Percentiles rank a stretch among this genome's conserved stretches.
Evolutionary conservation across 2,329 filamentous ascomycete species (phyloP).

Genomic region (Mycogone perniciosa): DNA sequence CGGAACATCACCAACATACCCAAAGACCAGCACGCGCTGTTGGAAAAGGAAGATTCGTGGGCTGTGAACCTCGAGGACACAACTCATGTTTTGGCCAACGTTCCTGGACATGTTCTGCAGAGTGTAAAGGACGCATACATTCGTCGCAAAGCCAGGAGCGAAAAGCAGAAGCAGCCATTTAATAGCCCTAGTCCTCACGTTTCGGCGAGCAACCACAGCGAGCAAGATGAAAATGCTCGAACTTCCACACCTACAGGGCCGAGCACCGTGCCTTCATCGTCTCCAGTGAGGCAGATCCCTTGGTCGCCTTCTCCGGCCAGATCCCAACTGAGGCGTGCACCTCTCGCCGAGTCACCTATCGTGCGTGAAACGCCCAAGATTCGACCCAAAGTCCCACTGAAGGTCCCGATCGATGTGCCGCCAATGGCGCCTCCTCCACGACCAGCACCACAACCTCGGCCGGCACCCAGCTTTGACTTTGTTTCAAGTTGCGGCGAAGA

Average conservation of each 20-base stretch:
- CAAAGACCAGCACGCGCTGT: conserved; percentile 32
- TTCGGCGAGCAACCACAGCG: not conserved
- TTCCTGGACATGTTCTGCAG: conserved; percentile 32
- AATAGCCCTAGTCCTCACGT: not conserved
- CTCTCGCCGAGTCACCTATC: conserved; percentile 17
- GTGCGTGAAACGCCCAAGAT: conserved; percentile 21
- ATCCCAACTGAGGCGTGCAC: not conserved
- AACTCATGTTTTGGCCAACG: conserved; percentile 22
- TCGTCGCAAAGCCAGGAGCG: conserved; percentile 4
- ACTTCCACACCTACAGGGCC: not conserved
- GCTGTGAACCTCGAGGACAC: conserved; percentile 20
- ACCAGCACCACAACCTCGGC: conserved; percentile 1
- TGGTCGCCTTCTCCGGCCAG: conserved; percentile 20
- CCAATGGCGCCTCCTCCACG: conserved; percentile 4
- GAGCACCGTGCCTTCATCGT: conserved; percentile 3
- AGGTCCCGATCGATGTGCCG: not conserved
- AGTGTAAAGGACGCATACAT: conserved; percentile 22
- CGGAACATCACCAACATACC: conserved; percentile 29
- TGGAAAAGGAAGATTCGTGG: conserved; percentile 33
- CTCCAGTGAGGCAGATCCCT: conserved; percentile 10
- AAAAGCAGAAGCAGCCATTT: not conserved
- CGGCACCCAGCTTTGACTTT: conserved; percentile 14
- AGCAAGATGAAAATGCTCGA: not conserved
- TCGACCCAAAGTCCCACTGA: conserved; percentile 9
- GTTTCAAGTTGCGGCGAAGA: conserved; percentile 22